These are phyloP conservation scores for Picochlorum sp. DNA, from an alignment of 139 green algal genomes.

Conservation along the genomic window DNA sequence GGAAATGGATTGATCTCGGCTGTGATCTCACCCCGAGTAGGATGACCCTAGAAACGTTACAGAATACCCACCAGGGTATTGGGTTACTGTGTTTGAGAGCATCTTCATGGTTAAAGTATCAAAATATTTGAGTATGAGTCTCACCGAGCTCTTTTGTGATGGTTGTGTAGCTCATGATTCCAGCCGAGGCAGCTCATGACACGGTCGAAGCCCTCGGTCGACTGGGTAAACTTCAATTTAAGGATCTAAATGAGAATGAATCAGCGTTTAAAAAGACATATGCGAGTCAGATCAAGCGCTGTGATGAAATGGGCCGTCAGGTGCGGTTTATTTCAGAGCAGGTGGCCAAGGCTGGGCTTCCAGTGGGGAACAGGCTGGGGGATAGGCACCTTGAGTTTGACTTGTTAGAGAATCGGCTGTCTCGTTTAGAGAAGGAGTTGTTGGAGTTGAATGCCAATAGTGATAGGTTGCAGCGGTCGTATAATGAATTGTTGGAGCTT, in stretches of 20 bases:
- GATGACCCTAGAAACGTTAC: background rate
- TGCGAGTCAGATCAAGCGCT: constrained; percentile 92
- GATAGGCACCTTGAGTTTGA: constrained; percentile 21
- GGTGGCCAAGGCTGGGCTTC: constrained; percentile 64
- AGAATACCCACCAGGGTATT: background rate
- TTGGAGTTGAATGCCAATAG: constrained; percentile 82
- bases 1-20: background rate
- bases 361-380: constrained; percentile 15
- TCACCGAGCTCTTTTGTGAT: background rate
- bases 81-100: background rate
- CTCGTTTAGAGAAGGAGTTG: constrained; percentile 82
- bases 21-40: background rate
- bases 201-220: constrained; percentile 82
- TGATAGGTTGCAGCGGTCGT: constrained; percentile 74
- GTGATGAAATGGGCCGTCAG: constrained; percentile 93
- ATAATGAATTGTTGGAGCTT: constrained; percentile 85
- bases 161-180: constrained; percentile 91
- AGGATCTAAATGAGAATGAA: constrained; percentile 88
- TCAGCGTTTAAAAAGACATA: constrained; percentile 89
- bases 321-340: constrained; percentile 90
- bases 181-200: constrained; percentile 84
- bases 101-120: background rate
- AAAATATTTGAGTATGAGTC: background rate
- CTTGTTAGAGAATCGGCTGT: constrained; percentile 64
- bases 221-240: constrained; percentile 83